These are phyloP conservation scores for Biscogniauxia sp. DNA, from an alignment of 2,329 filamentous ascomycete species.

Conservation along the genomic window DNA sequence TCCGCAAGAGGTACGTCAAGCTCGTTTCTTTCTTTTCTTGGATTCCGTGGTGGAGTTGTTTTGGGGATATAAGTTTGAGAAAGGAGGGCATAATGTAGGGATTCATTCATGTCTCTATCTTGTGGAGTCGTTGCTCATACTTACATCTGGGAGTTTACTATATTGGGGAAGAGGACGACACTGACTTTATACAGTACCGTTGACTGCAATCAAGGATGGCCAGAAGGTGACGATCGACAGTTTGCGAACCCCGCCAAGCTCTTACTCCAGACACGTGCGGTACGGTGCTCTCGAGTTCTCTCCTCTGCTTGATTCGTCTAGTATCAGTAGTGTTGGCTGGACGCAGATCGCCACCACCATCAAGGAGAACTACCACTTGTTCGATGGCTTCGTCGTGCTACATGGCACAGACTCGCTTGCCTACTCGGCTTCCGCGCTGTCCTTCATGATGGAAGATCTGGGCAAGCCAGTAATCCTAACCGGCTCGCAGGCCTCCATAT, in stretches of 20 bases:
- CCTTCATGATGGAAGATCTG: slow-evolving; percentile 84
- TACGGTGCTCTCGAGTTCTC: slow-evolving; percentile 84
- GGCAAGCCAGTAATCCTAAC: slow-evolving; percentile 91
- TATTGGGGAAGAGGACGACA: neutral
- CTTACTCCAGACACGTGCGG: slow-evolving; percentile 76
- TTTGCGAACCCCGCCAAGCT: slow-evolving; percentile 75
- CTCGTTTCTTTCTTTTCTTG: neutral
- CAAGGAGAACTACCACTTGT: slow-evolving; percentile 79
- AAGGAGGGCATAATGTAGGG: neutral
- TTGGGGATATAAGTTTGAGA: slow-evolving; percentile 19
- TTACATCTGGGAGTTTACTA: neutral
- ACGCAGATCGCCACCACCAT: slow-evolving; percentile 78
- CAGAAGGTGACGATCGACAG: slow-evolving; percentile 56
- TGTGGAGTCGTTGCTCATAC: neutral
- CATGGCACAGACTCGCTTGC: slow-evolving; percentile 89
- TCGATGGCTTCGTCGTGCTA: slow-evolving; percentile 87
- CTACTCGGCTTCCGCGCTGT: slow-evolving; percentile 85
- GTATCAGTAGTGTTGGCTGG: slow-evolving; percentile 84
- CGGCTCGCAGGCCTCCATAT: slow-evolving; percentile 80
- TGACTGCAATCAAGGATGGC: slow-evolving; percentile 52
- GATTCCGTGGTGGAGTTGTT: neutral
- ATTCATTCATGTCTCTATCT: neutral
- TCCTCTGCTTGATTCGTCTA: slow-evolving; percentile 83
- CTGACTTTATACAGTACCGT: slow-evolving; percentile 36
- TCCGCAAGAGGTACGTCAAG: slow-evolving; percentile 45